These are phyloP conservation scores for Actinidia arguta DNA, from an alignment of 179 eudicot species.

Conservation along the genomic window DNA sequence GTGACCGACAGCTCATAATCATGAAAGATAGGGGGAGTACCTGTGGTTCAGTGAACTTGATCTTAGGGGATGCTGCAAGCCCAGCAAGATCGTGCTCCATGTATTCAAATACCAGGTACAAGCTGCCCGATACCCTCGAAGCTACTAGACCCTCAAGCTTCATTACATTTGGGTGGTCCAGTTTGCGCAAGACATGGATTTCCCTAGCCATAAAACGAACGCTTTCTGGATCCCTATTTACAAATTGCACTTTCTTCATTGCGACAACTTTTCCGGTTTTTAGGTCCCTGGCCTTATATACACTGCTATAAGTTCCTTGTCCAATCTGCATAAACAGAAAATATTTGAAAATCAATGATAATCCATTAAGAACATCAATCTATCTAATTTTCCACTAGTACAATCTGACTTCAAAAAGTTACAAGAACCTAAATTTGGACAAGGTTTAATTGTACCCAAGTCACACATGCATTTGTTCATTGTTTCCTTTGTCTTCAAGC, in stretches of 20 bases:
- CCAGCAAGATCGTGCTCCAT: slow-evolving; percentile 74
- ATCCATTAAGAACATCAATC: neutral
- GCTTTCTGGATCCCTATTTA: slow-evolving; percentile 68
- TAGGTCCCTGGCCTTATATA: slow-evolving; percentile 59
- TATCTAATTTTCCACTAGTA: neutral
- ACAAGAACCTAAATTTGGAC: neutral
- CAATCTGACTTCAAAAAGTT: neutral
- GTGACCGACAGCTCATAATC: neutral
- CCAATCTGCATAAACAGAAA: slow-evolving; percentile 48
- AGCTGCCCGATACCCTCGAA: slow-evolving; percentile 52
- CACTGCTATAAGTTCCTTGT: slow-evolving; percentile 69
- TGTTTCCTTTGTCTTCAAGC: neutral
- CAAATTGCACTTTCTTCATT: slow-evolving; percentile 62
- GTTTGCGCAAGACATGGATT: slow-evolving; percentile 51
- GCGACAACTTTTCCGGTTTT: slow-evolving; percentile 57
- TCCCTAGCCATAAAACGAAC: slow-evolving; percentile 73
- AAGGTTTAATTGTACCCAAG: neutral
- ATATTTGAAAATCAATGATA: slow-evolving; percentile 10
- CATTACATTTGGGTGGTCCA: slow-evolving; percentile 67
- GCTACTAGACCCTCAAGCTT: slow-evolving; percentile 61
- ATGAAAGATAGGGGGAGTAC: slow-evolving; percentile 22
- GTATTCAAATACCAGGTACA: slow-evolving; percentile 68
- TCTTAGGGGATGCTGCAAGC: slow-evolving; percentile 49
- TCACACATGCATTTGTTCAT: neutral
- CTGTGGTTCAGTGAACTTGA: slow-evolving; percentile 63